These are phyloP conservation scores for Entamoeba invadens DNA, from an alignment of 208 protist genomes.

Conservation along the genomic window DNA sequence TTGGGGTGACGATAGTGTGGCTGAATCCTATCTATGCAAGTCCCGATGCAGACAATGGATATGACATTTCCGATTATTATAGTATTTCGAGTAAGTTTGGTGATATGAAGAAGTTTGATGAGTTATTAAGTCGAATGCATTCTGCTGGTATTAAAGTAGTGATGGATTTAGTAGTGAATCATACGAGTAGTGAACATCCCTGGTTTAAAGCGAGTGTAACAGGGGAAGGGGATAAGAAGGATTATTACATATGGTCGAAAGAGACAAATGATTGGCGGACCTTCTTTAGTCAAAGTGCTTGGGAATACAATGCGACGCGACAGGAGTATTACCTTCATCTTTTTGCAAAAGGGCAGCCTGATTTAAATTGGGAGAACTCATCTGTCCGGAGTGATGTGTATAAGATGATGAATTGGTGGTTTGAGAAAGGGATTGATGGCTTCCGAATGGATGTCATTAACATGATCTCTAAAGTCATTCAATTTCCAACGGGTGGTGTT, in stretches of 20 bases:
- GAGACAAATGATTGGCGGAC: not conserved
- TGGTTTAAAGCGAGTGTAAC: conserved; percentile 42
- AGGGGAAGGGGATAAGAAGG: not conserved
- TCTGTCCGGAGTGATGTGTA: conserved; percentile 45
- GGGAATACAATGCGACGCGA: conserved; percentile 37
- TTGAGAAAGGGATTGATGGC: conserved; percentile 47
- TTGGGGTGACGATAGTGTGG: conserved; percentile 48
- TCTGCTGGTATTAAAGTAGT: conserved; percentile 34
- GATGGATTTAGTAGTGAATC: conserved; percentile 47
- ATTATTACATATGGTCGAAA: conserved; percentile 44
- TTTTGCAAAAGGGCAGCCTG: conserved; percentile 43
- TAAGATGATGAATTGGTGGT: conserved; percentile 44
- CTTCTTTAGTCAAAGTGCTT: not conserved
- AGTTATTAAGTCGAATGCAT: conserved; percentile 30
- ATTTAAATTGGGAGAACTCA: conserved; percentile 49
- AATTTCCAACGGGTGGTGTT: not conserved
- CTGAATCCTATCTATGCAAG: conserved; percentile 44
- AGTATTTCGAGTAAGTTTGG: conserved; percentile 46
- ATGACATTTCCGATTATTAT: conserved; percentile 47
- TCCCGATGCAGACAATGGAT: conserved; percentile 46
- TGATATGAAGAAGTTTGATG: conserved; percentile 42
- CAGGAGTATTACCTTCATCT: conserved; percentile 48
- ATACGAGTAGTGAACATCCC: conserved; percentile 42
- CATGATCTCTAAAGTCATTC: not conserved
- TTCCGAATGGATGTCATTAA: conserved; percentile 47